Base-by-base conservation (phyloP, 129 eudicot genomes). In the Oenanthe sinensis region DNA sequence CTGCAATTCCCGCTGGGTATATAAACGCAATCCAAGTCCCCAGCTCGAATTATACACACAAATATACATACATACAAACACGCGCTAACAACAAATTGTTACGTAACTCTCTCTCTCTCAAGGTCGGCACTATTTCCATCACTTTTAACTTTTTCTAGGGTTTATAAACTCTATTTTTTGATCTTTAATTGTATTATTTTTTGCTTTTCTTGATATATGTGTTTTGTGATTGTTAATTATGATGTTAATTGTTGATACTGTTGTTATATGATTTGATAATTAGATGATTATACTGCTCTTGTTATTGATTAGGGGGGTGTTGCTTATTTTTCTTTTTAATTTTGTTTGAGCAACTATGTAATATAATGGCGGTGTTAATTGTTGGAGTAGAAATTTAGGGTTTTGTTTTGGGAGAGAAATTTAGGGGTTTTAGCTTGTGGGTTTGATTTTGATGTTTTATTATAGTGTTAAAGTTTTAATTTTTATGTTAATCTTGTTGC, bases 1-100 rank as follows among this genome's bases (percentile, higher is more conserved):
- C 70, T 73, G 43, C 77, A 37, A 75, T 65, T 83, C 85, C 86
- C 87, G 85, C 91, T 83, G 81, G 87, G 80, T 85, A 81, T 88
- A 85, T 81, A 85, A 83, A 43, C 82, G 16, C 80, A 83, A 80
- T n/a, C 65, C 8, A 55, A 55, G 30, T 22, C 67, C 1, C 22
- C 30, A 58, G 67, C 67, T 58, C 14, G 13, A 58, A 14, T 58
- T 72, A 6, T 3, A 12, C 58, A 67, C 14, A 63, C 81, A 26
- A 12, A 19, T 15, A 13, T 8, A 12, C 15, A 39, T 44, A 19
- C 37, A n/a, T 5, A 37, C 40, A 19, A 37, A n/a, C 12, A 71
- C 22, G 43, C 75, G 40, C 73, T 79, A 74, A 37, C 44, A 77
- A 14, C 24, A 58, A 77, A 42, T 48, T 22, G 33, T 60, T 60